phyloP scores from a whole-genome alignment of 371 early-diverging fungal genomes.

The Batkoa obscura region DNA sequence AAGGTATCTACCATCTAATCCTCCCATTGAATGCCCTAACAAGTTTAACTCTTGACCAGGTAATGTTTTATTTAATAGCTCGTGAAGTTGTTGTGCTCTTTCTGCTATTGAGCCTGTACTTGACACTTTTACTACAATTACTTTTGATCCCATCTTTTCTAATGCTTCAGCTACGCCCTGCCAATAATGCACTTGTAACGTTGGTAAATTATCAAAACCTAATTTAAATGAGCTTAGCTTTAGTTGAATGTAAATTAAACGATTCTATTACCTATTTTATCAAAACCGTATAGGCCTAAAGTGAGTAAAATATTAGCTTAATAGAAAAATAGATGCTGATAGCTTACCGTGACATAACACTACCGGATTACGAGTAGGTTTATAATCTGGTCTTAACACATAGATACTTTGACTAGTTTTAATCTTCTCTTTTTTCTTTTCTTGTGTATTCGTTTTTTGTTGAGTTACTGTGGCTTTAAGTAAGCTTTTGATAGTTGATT shows the following conservation, averaged over 20 bases:
- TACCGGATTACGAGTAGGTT: slow-evolving; percentile 2
- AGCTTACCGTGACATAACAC: background rate
- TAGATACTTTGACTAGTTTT: too few species aligned
- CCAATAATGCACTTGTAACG: slow-evolving; percentile 78
- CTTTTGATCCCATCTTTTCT: slow-evolving; percentile 60
- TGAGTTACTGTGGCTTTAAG: too few species aligned
- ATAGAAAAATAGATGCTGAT: background rate
- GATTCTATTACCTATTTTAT: background rate
- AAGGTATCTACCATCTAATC: slow-evolving; percentile 70
- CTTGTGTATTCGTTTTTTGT: too few species aligned
- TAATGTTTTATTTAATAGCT: background rate
- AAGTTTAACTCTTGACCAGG: slow-evolving; percentile 7
- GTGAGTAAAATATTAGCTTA: background rate
- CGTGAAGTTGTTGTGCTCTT: slow-evolving; percentile 57
- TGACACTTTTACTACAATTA: slow-evolving; percentile 61
- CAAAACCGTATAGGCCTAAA: slow-evolving; percentile 6
- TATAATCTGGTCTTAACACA: slow-evolving; percentile 1
- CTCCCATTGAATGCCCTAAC: slow-evolving; percentile 39
- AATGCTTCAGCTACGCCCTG: slow-evolving; percentile 63
- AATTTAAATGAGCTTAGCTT: background rate
- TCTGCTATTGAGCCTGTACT: slow-evolving; percentile 28
- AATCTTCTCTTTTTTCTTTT: too few species aligned
- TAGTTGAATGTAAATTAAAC: background rate
- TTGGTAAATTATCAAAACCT: slow-evolving; percentile 55
- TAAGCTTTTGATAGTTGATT: too few species aligned